Percentiles rank a stretch among this genome's conserved stretches.
phyloP scores from a whole-genome alignment of 805 yeast genomes.

The Myxozyma neotropica region DNA sequence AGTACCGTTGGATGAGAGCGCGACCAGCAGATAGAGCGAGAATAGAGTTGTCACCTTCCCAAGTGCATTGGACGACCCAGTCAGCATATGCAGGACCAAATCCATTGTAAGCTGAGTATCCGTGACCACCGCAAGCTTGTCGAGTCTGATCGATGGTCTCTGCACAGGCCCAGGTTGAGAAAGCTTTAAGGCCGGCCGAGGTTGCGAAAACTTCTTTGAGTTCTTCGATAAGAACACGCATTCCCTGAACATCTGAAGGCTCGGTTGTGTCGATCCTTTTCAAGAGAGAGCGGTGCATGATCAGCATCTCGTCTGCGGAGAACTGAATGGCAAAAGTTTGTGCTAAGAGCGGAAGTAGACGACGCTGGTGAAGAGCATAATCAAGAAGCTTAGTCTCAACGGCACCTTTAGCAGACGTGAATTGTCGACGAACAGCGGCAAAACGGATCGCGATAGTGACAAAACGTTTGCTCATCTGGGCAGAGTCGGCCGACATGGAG shows the following conservation, averaged over 20 bases:
- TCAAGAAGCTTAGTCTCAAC: constrained; percentile 76
- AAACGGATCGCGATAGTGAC: constrained; percentile 84
- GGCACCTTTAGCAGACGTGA: constrained; percentile 53
- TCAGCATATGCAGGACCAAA: constrained; percentile 87
- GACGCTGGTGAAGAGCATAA: constrained; percentile 85
- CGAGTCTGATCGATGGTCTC: constrained; percentile 83
- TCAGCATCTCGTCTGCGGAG: constrained; percentile 64
- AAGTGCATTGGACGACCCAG: constrained; percentile 97
- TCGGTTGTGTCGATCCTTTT: constrained; percentile 49
- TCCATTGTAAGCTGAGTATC: constrained; percentile 89
- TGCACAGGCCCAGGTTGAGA: constrained; percentile 84
- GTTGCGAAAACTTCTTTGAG: constrained; percentile 75
- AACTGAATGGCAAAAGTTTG: constrained; percentile 74
- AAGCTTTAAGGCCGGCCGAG: constrained; percentile 85
- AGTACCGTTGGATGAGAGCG: constrained; percentile 60
- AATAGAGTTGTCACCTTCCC: constrained; percentile 97
- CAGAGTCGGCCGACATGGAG: constrained; percentile 84
- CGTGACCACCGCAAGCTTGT: constrained; percentile 96
- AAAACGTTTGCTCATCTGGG: constrained; percentile 75
- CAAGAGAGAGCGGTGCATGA: constrained; percentile 54
- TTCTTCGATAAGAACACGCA: constrained; percentile 56
- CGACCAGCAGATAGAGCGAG: constrained; percentile 83
- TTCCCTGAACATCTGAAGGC: constrained; percentile 52
- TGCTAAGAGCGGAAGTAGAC: constrained; percentile 83
- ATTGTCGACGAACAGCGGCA: constrained; percentile 88